Evolutionary conservation across 371 early-diverging fungal species (phyloP).

Genomic region (Cokeromyces recurvatus): DNA sequence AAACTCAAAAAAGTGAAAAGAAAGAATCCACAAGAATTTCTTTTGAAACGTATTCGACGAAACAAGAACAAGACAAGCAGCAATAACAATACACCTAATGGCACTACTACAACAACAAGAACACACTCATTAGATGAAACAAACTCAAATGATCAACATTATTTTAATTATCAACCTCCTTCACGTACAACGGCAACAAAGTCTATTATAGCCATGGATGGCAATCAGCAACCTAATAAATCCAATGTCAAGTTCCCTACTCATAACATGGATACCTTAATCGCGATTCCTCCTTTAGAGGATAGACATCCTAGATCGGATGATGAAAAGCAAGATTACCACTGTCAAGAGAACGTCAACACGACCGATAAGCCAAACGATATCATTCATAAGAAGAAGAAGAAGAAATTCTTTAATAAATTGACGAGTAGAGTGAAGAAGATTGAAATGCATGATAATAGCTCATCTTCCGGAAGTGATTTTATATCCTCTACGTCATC

Average conservation of each 20-base stretch:
- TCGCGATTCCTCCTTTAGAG: constrained; percentile 25
- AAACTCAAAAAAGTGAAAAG: constrained; percentile 19
- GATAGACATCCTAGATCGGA: constrained; percentile 9
- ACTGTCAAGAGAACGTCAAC: constrained; percentile 1
- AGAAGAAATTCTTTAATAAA: constrained; percentile 5
- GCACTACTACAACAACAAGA: constrained; percentile 1
- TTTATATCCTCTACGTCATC: background rate
- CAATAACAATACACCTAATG: too few species aligned
- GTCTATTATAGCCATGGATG: constrained; percentile 18
- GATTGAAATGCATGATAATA: background rate
- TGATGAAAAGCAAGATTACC: constrained; percentile 13
- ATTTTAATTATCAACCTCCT: background rate
- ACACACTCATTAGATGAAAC: constrained; percentile 18
- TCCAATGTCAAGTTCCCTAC: constrained; percentile 26
- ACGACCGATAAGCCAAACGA: background rate
- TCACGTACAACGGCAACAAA: constrained; percentile 5
- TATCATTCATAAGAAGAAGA: background rate
- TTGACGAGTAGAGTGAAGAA: constrained; percentile 7
- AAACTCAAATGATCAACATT: background rate
- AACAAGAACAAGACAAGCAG: constrained; percentile 8
- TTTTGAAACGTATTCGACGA: constrained; percentile 21
- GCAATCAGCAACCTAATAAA: too few species aligned
- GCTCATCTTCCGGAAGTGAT: too few species aligned
- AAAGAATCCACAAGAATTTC: constrained; percentile 27
- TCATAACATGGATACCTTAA: constrained; percentile 28